A percentile compares a stretch with the other conserved stretches of the same genome.
Evolutionary conservation across 192 early-diverging fungal genomes (phyloP).

Genomic region (Chytriomyces hyalinus): DNA sequence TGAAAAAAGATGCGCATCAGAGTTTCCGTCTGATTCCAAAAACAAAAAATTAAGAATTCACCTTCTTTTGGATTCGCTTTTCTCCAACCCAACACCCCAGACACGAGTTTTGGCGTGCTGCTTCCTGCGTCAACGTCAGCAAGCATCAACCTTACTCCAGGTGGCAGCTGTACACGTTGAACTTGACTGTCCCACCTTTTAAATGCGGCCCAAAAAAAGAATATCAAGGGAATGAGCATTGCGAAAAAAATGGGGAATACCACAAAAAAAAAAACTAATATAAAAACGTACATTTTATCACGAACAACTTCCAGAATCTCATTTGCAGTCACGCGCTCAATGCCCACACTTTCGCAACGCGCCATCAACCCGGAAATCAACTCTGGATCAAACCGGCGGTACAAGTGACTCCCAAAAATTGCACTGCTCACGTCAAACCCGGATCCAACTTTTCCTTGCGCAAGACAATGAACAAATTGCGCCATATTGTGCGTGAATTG

Average conservation of each 20-base stretch:
- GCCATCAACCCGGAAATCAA: slow-evolving; percentile 42
- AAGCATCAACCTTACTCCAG: slow-evolving; percentile 72
- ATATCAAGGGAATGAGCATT: not conserved
- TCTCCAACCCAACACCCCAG: slow-evolving; percentile 85
- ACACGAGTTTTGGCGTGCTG: slow-evolving; percentile 91
- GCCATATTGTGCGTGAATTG: slow-evolving; percentile 82
- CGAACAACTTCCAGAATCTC: slow-evolving; percentile 30
- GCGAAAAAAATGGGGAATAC: no score
- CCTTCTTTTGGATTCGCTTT: slow-evolving; percentile 68
- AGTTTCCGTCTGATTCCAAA: no score
- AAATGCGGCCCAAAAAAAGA: not conserved
- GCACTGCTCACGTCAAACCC: slow-evolving; percentile 97
- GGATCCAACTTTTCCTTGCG: slow-evolving; percentile 97
- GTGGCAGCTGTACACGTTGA: slow-evolving; percentile 70
- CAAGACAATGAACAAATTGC: slow-evolving; percentile 91
- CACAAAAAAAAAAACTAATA: not conserved
- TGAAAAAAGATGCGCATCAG: not conserved
- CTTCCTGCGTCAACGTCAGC: slow-evolving; percentile 95
- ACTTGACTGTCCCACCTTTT: slow-evolving; percentile 68
- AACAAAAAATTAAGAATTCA: slow-evolving; percentile 8
- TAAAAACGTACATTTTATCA: not conserved
- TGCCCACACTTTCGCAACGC: slow-evolving; percentile 5
- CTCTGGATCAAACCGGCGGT: slow-evolving; percentile 79
- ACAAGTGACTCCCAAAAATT: slow-evolving; percentile 88
- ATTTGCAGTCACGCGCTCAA: not conserved